These are phyloP conservation scores for Papiliotrema terrestris DNA, from an alignment of 1,284 basidiomycete genomes.

Conservation along the genomic window DNA sequence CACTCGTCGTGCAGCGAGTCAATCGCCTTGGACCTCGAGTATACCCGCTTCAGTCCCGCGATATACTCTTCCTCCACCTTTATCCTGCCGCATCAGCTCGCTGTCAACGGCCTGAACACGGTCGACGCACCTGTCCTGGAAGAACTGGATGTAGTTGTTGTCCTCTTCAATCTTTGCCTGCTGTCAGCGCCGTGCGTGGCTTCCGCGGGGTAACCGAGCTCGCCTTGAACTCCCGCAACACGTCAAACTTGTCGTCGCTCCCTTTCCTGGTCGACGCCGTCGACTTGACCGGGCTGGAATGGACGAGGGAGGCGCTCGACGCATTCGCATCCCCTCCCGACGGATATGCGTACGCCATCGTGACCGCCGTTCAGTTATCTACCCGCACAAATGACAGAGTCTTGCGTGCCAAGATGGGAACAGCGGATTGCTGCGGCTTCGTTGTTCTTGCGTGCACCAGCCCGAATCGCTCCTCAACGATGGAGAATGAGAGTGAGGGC, in stretches of 20 bases:
- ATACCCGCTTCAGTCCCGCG: slow-evolving; percentile 65
- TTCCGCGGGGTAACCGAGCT: slow-evolving; percentile 1
- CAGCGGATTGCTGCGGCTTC: no score
- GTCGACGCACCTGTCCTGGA: slow-evolving; percentile 74
- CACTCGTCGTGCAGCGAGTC: slow-evolving; percentile 54
- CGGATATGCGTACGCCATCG: slow-evolving; percentile 36
- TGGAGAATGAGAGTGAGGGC: no score
- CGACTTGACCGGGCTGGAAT: neutral
- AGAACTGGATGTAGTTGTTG: slow-evolving; percentile 76
- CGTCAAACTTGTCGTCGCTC: slow-evolving; percentile 21
- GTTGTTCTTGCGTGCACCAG: no score
- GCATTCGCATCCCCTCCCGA: slow-evolving; percentile 2
- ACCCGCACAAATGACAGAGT: no score
- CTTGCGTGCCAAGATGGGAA: no score
- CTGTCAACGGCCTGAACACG: no score
- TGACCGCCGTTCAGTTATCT: neutral
- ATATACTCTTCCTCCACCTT: slow-evolving; percentile 77
- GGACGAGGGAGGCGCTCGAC: neutral
- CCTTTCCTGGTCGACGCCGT: slow-evolving; percentile 14
- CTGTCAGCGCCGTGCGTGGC: neutral
- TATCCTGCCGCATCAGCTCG: slow-evolving; percentile 54
- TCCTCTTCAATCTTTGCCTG: slow-evolving; percentile 49
- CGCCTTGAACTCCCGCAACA: slow-evolving; percentile 29
- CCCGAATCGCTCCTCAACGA: no score
- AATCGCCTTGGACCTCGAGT: slow-evolving; percentile 63